Conservation (phyloP, 2,329 filamentous ascomycete species). For the Coleophoma crateriformis region DNA sequence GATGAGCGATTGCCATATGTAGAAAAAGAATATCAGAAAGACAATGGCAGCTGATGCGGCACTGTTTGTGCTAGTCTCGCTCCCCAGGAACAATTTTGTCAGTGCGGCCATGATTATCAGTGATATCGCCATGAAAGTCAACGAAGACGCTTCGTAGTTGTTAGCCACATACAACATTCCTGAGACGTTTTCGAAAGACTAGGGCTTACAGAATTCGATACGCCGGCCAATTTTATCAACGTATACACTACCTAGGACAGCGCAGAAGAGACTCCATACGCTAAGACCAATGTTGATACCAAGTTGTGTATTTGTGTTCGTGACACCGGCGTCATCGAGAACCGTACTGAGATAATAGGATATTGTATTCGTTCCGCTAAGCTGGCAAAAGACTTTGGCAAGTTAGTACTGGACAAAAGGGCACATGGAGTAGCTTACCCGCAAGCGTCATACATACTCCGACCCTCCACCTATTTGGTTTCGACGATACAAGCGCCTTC, state of each 20-base stretch:
- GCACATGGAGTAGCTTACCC: neutral
- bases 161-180: neutral
- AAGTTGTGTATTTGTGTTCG: slow-evolving; percentile 10
- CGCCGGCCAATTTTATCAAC: neutral
- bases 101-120: neutral
- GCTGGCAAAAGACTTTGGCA: neutral
- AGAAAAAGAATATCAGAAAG: slow-evolving; percentile 39
- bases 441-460: neutral
- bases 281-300: slow-evolving; percentile 16
- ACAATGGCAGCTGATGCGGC: slow-evolving; percentile 32
- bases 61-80: neutral
- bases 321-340: slow-evolving; percentile 15
- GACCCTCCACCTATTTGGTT: no score
- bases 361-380: slow-evolving; percentile 14
- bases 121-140: neutral
- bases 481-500: neutral
- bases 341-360: slow-evolving; percentile 30
- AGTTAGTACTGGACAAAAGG: neutral
- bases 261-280: neutral
- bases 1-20: slow-evolving; percentile 13
- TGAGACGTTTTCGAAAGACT: neutral
- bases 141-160: neutral
- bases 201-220: neutral
- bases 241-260: neutral
- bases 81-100: neutral